Evolutionary conservation across 2,329 filamentous ascomycete genomes (phyloP), one percentile per base, ranked within the genome.

Genomic region (Onygenales sp.): DNA sequence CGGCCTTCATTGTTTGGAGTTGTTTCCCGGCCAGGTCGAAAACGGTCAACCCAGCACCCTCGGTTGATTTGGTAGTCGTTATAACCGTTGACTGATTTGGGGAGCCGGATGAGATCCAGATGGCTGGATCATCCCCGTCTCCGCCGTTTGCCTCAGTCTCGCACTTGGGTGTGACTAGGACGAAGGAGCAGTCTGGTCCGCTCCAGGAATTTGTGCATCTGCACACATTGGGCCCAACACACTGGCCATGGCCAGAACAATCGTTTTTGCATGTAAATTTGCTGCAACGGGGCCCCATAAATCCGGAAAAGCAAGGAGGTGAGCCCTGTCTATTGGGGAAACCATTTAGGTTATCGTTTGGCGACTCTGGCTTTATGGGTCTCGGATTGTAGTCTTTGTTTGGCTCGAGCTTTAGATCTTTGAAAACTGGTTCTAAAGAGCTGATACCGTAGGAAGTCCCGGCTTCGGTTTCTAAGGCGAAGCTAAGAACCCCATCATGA

Each of bases 61-160:
- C 60, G 4, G 72, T 68, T 1, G 75, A 78, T 58, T 80, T 80
- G 10, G 74, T 77, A 0, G 77, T 80, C 0, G 75, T 78, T 33
- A 80, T 73, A 36, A 80, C 73, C 14, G 69, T 75, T 4, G 77
- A 79, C 46, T 71, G 61, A 0, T 69, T 67, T 0, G 67, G 66
- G 0, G 67, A 59, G 1, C 62, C 58, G 0, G 74, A 72, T 0
- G 73, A 74, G 49, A 77, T 72, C 74, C 74, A 77, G 27, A 77
- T 72, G 0, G 74, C 74, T 0, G 75, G 74, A 48, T 77, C 74
- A 37, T 77, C 74, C 0, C 74, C 73, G 27, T 77, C 74, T 1
- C 61, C 70, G 0, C 72, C 73, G 13, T 70, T 70, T 9, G 69
- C 66, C 10, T 75, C 71, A 0, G 74, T 77, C 58, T 76, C 74